A percentile compares a stretch with the other conserved stretches of the same genome.
These are phyloP conservation scores for Phlebiopsis gigantea DNA, from an alignment of 768 basidiomycete species.

Conservation along the genomic window DNA sequence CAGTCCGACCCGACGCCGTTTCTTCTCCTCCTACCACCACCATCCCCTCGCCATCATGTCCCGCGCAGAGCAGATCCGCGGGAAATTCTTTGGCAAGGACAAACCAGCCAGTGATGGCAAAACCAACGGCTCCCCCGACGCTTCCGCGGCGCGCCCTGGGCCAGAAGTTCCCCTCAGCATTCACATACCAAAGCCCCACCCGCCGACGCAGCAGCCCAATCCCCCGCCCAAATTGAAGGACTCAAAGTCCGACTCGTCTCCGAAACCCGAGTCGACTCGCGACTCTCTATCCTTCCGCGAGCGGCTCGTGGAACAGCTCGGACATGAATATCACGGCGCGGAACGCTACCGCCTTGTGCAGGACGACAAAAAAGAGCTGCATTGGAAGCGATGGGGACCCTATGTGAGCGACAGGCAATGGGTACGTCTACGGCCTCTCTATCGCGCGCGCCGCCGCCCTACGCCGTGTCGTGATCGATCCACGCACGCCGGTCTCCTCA, in stretches of 20 bases:
- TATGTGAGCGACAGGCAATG: slow-evolving; percentile 97
- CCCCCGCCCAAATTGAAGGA: slow-evolving; percentile 39
- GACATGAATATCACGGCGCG: slow-evolving; percentile 68
- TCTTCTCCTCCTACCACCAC: slow-evolving; percentile 12
- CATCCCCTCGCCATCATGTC: slow-evolving; percentile 33
- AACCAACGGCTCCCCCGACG: slow-evolving; percentile 9
- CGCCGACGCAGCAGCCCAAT: slow-evolving; percentile 31
- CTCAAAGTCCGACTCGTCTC: slow-evolving; percentile 18
- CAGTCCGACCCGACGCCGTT: neutral
- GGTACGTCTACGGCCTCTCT: slow-evolving; percentile 44
- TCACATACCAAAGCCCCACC: slow-evolving; percentile 56
- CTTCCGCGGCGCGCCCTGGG: slow-evolving; percentile 21
- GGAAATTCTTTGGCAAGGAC: slow-evolving; percentile 57
- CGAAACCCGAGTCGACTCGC: slow-evolving; percentile 2
- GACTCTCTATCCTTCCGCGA: slow-evolving; percentile 49
- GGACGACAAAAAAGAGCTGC: slow-evolving; percentile 70
- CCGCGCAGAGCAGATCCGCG: slow-evolving; percentile 59
- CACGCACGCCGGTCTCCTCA: neutral
- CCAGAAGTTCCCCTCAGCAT: slow-evolving; percentile 47
- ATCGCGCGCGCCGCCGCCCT: neutral
- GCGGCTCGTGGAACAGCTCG: slow-evolving; percentile 58
- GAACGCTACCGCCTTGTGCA: slow-evolving; percentile 86
- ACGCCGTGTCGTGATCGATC: neutral
- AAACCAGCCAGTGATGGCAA: slow-evolving; percentile 17
- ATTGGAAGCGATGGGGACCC: slow-evolving; percentile 99